Evolutionary conservation across 2,329 filamentous ascomycete genomes (phyloP).

Genomic region (Claviceps sp.): DNA sequence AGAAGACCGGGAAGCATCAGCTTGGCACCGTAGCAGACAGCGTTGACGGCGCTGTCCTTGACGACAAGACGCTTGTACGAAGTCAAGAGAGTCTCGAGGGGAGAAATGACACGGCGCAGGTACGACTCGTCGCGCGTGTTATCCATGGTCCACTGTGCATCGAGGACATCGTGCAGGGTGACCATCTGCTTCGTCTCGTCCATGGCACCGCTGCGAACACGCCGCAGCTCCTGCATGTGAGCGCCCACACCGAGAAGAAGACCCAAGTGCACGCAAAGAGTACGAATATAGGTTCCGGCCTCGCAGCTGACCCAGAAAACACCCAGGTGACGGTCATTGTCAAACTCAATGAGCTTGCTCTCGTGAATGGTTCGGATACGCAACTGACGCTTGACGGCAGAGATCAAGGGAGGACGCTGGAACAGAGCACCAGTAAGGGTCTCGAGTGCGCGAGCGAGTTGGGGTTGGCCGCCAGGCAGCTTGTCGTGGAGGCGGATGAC

Average conservation of each 20-base stretch:
- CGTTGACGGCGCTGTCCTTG: conserved; percentile 75
- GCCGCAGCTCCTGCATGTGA: conserved; percentile 95
- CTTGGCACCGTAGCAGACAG: conserved; percentile 96
- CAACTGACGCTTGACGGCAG: conserved; percentile 95
- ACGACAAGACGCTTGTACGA: conserved; percentile 95
- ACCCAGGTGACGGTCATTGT: conserved; percentile 92
- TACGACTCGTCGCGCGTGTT: conserved; percentile 92
- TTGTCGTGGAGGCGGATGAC: conserved; percentile 93
- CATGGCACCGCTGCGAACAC: conserved; percentile 91
- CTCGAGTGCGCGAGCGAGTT: conserved; percentile 88
- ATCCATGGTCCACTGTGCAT: conserved; percentile 92
- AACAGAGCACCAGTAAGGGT: conserved; percentile 93
- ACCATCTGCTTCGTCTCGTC: conserved; percentile 80
- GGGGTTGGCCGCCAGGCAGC: conserved; percentile 81
- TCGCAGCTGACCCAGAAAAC: conserved; percentile 99
- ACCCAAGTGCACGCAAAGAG: conserved; percentile 88
- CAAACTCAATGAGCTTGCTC: conserved; percentile 92
- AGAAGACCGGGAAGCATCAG: conserved; percentile 95
- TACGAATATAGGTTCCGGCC: conserved; percentile 94
- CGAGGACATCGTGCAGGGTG: conserved; percentile 74
- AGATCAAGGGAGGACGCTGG: conserved; percentile 84
- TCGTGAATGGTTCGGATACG: conserved; percentile 97
- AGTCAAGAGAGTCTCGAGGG: conserved; percentile 81
- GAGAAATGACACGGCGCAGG: conserved; percentile 79
- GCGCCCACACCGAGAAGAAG: conserved; percentile 67